Base-by-base conservation (phyloP, 192 early-diverging fungal genomes). In the Coemansia umbellata region DNA sequence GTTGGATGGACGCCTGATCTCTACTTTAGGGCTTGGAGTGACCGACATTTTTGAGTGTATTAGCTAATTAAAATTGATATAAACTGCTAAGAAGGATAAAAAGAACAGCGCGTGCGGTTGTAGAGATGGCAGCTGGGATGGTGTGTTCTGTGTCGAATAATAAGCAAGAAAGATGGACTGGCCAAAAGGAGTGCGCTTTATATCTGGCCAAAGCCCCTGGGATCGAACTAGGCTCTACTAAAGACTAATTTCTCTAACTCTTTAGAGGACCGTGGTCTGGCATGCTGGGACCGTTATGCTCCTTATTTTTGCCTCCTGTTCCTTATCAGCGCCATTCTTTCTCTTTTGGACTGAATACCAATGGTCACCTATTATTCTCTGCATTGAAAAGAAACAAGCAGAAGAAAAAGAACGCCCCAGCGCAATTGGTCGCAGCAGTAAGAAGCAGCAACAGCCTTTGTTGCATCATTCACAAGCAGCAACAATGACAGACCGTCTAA, bases 211-310 rank as follows among this genome's bases (percentile, higher is more conserved):
- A 41, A 41, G n/a, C 39, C 39, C 39, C 39, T 41, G 19, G 39
- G 39, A 41, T 22, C 10, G 8, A 10, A 22, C 10, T 41, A 41
- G 39, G 39, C 39, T 41, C 39, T 41, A 21, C 39, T 21, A 41
- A 21, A 8, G 39, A 2, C n/a, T 21, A n/a, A n/a, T n/a, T 11
- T 41, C 23, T 41, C 23, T 19, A 41, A 8, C 18, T n/a, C 23
- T 41, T 41, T 21, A 37, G 39, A 41, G n/a, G 23, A 41, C 39
- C 39, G 39, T 22, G 39, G 39, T 41, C 39, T 41, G 39, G 39
- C 39, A n/a, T n/a, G 39, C 19, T 22, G 18, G 39, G 39, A 41
- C 39, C 39, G 39, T 41, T 22, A 41, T 22, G 17, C 39, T 41
- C 39, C 39, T 22, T 21, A 15, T 22, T 3, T 21, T 8, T 18